phyloP scores from a whole-genome alignment of 1,139 yeast genomes.

The Diutina catenulata region DNA sequence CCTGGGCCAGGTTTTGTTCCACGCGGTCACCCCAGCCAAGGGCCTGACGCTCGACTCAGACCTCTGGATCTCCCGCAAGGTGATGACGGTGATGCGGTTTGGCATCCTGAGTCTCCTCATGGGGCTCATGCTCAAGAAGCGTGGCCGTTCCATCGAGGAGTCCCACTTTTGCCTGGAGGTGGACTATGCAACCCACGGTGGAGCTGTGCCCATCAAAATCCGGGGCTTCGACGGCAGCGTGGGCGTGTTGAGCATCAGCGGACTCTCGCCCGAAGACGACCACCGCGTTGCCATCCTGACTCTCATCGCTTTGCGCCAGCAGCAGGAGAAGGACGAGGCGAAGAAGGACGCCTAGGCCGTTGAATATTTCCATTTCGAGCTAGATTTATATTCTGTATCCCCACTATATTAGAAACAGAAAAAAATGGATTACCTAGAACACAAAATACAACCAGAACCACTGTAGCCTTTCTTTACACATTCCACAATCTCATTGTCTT shows the following conservation, averaged over 20 bases:
- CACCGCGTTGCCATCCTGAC: slow-evolving; percentile 32
- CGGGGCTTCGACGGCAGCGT: slow-evolving; percentile 31
- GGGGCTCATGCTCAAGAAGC: slow-evolving; percentile 33
- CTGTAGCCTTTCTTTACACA: too few relatives aligned
- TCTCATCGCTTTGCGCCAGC: too few relatives aligned
- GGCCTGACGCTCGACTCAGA: slow-evolving; percentile 42
- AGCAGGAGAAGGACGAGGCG: too few relatives aligned
- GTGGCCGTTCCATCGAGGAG: slow-evolving; percentile 21
- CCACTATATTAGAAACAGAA: too few relatives aligned
- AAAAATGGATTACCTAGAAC: too few relatives aligned
- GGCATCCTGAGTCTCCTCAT: slow-evolving; percentile 42
- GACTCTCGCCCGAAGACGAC: slow-evolving; percentile 39
- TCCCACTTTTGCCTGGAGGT: slow-evolving; percentile 28
- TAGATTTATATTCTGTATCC: too few relatives aligned
- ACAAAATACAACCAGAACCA: too few relatives aligned
- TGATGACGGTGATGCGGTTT: slow-evolving; percentile 38
- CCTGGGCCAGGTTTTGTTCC: slow-evolving; percentile 42
- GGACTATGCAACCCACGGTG: slow-evolving; percentile 54
- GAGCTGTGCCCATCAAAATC: slow-evolving; percentile 45
- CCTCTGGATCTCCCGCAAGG: slow-evolving; percentile 46
- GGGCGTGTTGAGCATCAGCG: slow-evolving; percentile 50
- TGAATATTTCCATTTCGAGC: too few relatives aligned
- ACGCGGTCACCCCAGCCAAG: slow-evolving; percentile 26
- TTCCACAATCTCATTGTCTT: too few relatives aligned
- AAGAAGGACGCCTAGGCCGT: too few relatives aligned